Evolutionary conservation across 768 basidiomycete species (phyloP).

Genomic region (Leccinum sublutescens): DNA sequence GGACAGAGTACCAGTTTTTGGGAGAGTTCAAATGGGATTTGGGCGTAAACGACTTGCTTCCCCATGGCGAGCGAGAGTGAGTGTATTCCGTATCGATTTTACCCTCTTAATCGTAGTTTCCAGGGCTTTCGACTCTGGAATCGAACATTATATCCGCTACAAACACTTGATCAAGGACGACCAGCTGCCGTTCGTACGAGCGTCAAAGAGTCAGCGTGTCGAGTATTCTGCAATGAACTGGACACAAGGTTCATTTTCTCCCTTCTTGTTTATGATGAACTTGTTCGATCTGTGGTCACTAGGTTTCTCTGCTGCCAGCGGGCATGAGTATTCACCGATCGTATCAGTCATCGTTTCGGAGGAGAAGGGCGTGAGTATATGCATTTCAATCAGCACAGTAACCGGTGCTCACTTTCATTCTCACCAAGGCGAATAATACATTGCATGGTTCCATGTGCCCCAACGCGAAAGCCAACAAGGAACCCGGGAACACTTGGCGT

Average conservation of each 20-base stretch:
- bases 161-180: constrained; percentile 40
- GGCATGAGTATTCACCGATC: constrained; percentile 41
- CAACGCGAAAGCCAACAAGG: constrained; percentile 44
- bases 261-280: neutral
- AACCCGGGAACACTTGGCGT: constrained; percentile 52
- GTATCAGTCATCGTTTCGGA: constrained; percentile 54
- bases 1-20: constrained; percentile 55
- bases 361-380: constrained; percentile 42
- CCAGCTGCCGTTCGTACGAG: constrained; percentile 53
- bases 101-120: neutral
- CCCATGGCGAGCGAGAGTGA: constrained; percentile 65
- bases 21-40: constrained; percentile 56
- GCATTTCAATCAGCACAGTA: neutral
- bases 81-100: constrained; percentile 16
- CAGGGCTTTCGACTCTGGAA: constrained; percentile 54
- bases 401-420: neutral
- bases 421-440: constrained; percentile 56
- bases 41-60: constrained; percentile 56
- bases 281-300: constrained; percentile 4
- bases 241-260: constrained; percentile 47
- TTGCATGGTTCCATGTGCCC: constrained; percentile 68
- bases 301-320: constrained; percentile 64
- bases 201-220: constrained; percentile 55
- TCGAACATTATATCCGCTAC: constrained; percentile 55
- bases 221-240: constrained; percentile 71